A percentile compares a stretch with the other conserved stretches of the same genome.
phyloP scores from a whole-genome alignment of 2,329 filamentous ascomycete genomes.

The Phaeosphaeriaceae sp. region DNA sequence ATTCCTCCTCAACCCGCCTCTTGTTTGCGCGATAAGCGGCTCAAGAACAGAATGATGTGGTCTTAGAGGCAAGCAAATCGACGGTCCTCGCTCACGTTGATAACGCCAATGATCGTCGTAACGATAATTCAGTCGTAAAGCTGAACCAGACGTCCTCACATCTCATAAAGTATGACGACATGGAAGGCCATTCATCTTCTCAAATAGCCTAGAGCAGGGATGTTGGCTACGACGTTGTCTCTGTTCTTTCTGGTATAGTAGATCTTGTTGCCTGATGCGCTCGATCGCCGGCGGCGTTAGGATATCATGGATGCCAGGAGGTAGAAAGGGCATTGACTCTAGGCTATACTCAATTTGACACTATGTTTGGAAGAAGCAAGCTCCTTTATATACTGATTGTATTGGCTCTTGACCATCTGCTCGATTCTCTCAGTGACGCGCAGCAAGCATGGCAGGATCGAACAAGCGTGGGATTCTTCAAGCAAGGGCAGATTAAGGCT shows the following conservation, averaged over 20 bases:
- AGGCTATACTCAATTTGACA: slow-evolving; percentile 7
- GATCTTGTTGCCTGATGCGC: slow-evolving; percentile 16
- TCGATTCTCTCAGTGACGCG: slow-evolving; percentile 10
- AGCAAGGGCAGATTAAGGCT: slow-evolving; percentile 40
- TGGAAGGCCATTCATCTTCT: slow-evolving; percentile 8
- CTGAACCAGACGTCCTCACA: neutral
- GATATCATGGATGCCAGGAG: slow-evolving; percentile 12
- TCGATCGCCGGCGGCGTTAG: slow-evolving; percentile 14
- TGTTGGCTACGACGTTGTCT: slow-evolving; percentile 1
- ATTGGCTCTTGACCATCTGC: slow-evolving; percentile 13
- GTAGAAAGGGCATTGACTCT: slow-evolving; percentile 11
- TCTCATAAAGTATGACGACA: neutral
- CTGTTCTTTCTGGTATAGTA: slow-evolving; percentile 17
- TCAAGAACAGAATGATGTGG: slow-evolving; percentile 2
- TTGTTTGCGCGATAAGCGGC: slow-evolving; percentile 1
- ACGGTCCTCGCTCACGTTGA: neutral
- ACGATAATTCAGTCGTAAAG: slow-evolving; percentile 2
- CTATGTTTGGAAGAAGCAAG: slow-evolving; percentile 16
- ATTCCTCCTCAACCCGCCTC: neutral
- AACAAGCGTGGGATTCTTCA: slow-evolving; percentile 45
- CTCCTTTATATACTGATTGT: slow-evolving; percentile 13
- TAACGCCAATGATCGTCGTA: slow-evolving; percentile 5
- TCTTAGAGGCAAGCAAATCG: neutral
- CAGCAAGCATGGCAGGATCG: slow-evolving; percentile 37
- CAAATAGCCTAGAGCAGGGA: slow-evolving; percentile 6